phyloP scores from a whole-genome alignment of 2,329 filamentous ascomycete species.

The Penicillium concentricum region DNA sequence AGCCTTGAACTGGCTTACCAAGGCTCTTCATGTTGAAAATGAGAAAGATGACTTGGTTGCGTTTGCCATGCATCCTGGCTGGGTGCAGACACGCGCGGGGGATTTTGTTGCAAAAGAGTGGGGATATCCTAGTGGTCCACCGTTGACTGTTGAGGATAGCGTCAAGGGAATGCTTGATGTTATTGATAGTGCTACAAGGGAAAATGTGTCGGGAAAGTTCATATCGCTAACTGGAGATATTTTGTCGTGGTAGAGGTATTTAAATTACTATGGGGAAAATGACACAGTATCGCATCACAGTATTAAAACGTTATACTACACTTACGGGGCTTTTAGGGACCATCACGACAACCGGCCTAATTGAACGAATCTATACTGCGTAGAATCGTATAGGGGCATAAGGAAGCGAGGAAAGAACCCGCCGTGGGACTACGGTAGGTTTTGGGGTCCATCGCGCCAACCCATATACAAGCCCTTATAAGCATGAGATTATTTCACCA shows the following conservation, averaged over 20 bases:
- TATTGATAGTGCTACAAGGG: conserved; percentile 38
- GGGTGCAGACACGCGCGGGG: conserved; percentile 34
- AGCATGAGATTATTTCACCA: no score
- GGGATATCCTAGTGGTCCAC: conserved; percentile 26
- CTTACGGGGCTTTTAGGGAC: no score
- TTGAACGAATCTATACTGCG: no score
- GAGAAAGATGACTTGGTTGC: conserved; percentile 15
- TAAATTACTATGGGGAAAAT: not conserved
- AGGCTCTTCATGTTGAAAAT: conserved; percentile 28
- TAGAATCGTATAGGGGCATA: no score
- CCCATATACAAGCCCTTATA: no score
- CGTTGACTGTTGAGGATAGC: conserved; percentile 34
- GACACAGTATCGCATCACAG: no score
- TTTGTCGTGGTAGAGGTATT: conserved; percentile 17
- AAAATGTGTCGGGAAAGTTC: conserved; percentile 36
- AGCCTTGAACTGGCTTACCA: conserved; percentile 21
- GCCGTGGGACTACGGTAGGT: no score
- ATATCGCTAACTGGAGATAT: conserved; percentile 32
- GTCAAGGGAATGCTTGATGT: conserved; percentile 35
- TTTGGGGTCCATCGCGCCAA: no score
- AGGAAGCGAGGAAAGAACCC: no score
- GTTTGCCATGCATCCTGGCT: conserved; percentile 39
- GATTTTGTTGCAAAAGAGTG: conserved; percentile 33
- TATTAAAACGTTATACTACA: no score
- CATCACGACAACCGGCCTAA: no score